Conservation (phyloP, 192 early-diverging fungal species). For the Ambispora gerdemannii region DNA sequence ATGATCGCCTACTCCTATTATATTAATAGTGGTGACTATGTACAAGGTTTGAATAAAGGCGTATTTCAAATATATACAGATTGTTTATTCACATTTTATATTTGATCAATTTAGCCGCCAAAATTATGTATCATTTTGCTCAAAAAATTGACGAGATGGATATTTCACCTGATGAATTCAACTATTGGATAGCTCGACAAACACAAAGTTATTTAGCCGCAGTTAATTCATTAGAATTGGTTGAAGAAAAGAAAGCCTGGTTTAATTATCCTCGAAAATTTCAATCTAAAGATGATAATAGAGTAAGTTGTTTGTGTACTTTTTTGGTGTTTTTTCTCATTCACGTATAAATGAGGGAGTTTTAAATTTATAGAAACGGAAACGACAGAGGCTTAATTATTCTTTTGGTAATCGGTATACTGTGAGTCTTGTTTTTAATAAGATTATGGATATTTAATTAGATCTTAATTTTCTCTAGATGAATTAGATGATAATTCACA, state of each 20-base stretch:
- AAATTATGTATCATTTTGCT: neutral
- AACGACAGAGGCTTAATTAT: neutral
- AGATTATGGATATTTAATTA: no score
- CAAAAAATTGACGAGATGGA: neutral
- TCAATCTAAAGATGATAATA: neutral
- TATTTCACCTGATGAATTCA: neutral
- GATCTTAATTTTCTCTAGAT: no score
- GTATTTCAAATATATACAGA: no score
- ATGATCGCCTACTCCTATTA: neutral
- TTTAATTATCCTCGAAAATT: neutral
- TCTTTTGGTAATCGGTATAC: neutral
- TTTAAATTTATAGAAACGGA: neutral
- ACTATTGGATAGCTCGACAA: neutral
- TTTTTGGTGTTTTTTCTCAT: no score
- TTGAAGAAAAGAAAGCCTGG: neutral
- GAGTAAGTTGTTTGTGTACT: no score
- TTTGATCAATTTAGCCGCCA: neutral
- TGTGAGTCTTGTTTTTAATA: no score
- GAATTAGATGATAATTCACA: neutral
- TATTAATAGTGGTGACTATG: neutral
- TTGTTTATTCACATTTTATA: no score
- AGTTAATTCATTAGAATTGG: neutral
- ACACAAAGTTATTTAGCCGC: constrained; percentile 9
- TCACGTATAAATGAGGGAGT: no score
- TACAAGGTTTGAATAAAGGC: neutral